phyloP scores from a whole-genome alignment of 768 basidiomycete genomes.

The Clathrus columnatus region DNA sequence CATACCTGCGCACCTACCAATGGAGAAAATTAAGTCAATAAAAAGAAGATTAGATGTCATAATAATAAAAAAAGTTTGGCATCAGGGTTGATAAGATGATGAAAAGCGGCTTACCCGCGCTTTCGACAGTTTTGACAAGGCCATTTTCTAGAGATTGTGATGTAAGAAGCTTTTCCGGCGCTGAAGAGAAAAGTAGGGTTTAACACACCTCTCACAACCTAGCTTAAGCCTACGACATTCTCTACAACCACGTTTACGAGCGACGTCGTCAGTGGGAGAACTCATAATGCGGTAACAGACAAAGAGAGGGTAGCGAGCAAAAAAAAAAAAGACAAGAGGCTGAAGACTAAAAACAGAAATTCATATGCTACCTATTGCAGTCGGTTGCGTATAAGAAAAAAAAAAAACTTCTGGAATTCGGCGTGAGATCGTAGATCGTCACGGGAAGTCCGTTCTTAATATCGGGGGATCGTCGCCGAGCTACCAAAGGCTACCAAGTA shows the following conservation, averaged over 20 bases:
- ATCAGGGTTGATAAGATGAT: background rate
- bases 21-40: no score
- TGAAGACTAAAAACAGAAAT: background rate
- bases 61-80: background rate
- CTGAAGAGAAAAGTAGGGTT: background rate
- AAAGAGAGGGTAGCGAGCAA: background rate
- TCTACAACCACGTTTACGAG: slow-evolving; percentile 9
- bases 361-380: background rate
- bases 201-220: slow-evolving; percentile 5
- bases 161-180: background rate
- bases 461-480: background rate
- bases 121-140: slow-evolving; percentile 11
- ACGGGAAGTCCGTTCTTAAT: no score
- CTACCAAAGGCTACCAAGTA: no score
- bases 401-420: no score
- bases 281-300: background rate
- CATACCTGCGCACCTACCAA: slow-evolving; percentile 8
- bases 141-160: slow-evolving; percentile 5
- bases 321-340: background rate
- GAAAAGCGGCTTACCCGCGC: slow-evolving; percentile 8
- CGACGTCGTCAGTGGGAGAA: slow-evolving; percentile 1
- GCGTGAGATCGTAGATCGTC: background rate
- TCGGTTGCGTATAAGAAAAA: no score
- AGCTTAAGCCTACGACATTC: slow-evolving; percentile 11
- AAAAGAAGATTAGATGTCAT: background rate